Conservation (phyloP, 257 asterid genomes). For the Sherardia arvensis region DNA sequence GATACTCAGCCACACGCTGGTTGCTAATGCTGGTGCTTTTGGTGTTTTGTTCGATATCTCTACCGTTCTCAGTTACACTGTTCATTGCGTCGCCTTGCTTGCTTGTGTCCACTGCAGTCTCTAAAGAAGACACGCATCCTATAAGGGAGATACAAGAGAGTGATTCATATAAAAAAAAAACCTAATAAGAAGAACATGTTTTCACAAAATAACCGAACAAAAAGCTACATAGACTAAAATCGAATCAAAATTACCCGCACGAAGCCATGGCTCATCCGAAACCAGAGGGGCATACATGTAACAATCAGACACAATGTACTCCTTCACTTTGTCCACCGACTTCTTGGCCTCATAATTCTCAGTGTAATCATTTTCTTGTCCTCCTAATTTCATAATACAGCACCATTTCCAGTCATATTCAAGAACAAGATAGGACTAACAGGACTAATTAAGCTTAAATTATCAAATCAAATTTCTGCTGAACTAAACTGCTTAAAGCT, state of each 20-base stretch:
- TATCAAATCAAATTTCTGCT: no score
- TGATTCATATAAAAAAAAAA: neutral
- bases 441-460: no score
- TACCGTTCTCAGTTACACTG: constrained; percentile 6
- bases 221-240: no score
- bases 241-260: neutral
- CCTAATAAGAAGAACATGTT: neutral
- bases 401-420: no score
- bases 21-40: constrained; percentile 7
- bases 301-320: constrained; percentile 34
- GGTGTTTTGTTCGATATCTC: constrained; percentile 4
- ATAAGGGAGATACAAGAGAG: neutral
- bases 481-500: no score
- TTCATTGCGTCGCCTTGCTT: constrained; percentile 1
- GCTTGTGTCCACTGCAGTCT: constrained; percentile 3
- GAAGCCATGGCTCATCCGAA: constrained; percentile 6
- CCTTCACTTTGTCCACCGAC: constrained; percentile 13
- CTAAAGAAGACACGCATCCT: constrained; percentile 4
- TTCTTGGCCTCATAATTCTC: constrained; percentile 12
- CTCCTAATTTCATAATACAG: no score
- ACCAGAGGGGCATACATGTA: constrained; percentile 43
- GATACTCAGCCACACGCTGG: constrained; percentile 6
- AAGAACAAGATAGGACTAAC: no score
- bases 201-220: neutral
- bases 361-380: constrained; percentile 12